Evolutionary conservation across 169 alveolate genomes (phyloP).

Genomic region (Theileria luwenshuni): DNA sequence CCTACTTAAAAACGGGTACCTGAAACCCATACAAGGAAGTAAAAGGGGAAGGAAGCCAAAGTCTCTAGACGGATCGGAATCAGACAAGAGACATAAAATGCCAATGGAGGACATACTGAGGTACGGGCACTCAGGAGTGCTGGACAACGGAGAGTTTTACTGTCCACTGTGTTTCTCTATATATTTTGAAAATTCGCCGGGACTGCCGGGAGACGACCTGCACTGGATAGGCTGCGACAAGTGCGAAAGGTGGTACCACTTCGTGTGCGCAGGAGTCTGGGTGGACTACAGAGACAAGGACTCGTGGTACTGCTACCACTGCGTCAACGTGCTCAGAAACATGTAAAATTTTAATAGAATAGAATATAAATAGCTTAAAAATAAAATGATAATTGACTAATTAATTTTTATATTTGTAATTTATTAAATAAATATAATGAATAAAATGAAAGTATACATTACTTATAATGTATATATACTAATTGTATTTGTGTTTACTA

Average conservation of each 20-base stretch:
- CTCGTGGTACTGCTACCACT: constrained; percentile 23
- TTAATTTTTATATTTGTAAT: too few relatives aligned
- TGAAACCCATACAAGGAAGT: constrained; percentile 69
- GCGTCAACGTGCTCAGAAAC: too few relatives aligned
- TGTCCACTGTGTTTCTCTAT: constrained; percentile 77
- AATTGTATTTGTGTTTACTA: too few relatives aligned
- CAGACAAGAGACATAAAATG: constrained; percentile 62
- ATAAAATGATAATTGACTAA: too few relatives aligned
- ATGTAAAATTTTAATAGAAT: too few relatives aligned
- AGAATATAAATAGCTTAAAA: too few relatives aligned
- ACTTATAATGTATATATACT: too few relatives aligned
- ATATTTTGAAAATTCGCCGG: constrained; percentile 77
- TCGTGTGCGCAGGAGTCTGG: constrained; percentile 75
- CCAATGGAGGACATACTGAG: constrained; percentile 68
- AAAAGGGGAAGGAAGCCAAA: constrained; percentile 69
- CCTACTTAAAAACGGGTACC: constrained; percentile 49
- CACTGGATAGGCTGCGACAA: constrained; percentile 83
- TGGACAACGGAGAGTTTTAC: constrained; percentile 68
- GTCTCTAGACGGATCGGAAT: constrained; percentile 69
- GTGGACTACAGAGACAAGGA: constrained; percentile 34
- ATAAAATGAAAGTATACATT: too few relatives aligned
- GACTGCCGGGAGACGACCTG: constrained; percentile 81
- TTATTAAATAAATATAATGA: too few relatives aligned
- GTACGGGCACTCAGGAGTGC: constrained; percentile 62
- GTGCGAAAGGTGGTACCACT: constrained; percentile 81